phyloP scores from a whole-genome alignment of 2,329 filamentous ascomycete species.

The Acrocalymma vagum region DNA sequence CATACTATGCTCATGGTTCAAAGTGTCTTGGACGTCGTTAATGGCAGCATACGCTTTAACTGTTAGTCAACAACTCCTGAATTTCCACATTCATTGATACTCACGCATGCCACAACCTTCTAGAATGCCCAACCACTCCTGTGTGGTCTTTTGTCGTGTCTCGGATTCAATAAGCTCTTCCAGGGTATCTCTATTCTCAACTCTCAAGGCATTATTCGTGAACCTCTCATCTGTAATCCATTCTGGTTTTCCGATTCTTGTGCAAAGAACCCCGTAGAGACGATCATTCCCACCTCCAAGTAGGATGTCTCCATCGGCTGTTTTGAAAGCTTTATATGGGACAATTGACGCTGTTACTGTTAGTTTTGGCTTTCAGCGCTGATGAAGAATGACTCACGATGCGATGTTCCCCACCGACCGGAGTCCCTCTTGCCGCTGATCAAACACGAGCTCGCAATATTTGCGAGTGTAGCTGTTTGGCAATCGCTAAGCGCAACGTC shows the following conservation, averaged over 20 bases:
- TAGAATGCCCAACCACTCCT: constrained; percentile 85
- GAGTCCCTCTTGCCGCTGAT: constrained; percentile 88
- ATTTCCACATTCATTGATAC: constrained; percentile 6
- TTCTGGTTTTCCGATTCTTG: constrained; percentile 64
- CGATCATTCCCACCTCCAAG: constrained; percentile 71
- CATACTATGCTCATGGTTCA: constrained; percentile 84
- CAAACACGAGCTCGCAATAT: constrained; percentile 90
- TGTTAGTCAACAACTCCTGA: constrained; percentile 10
- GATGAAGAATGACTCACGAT: constrained; percentile 68
- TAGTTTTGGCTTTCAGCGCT: constrained; percentile 6
- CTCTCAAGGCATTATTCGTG: constrained; percentile 66
- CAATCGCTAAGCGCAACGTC: constrained; percentile 93
- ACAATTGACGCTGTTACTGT: constrained; percentile 84
- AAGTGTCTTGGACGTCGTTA: constrained; percentile 86
- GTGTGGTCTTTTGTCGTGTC: constrained; percentile 79
- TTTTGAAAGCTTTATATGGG: constrained; percentile 85
- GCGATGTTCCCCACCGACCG: constrained; percentile 94
- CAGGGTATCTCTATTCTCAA: constrained; percentile 76
- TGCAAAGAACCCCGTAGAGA: constrained; percentile 67
- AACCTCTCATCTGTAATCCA: constrained; percentile 67
- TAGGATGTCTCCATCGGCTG: constrained; percentile 69
- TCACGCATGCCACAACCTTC: constrained; percentile 86
- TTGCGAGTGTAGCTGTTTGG: constrained; percentile 92
- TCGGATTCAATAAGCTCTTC: constrained; percentile 81
- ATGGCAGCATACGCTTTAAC: constrained; percentile 79